Conservation (phyloP, 1,139 yeast genomes). For the Lodderomyces margitis region DNA sequence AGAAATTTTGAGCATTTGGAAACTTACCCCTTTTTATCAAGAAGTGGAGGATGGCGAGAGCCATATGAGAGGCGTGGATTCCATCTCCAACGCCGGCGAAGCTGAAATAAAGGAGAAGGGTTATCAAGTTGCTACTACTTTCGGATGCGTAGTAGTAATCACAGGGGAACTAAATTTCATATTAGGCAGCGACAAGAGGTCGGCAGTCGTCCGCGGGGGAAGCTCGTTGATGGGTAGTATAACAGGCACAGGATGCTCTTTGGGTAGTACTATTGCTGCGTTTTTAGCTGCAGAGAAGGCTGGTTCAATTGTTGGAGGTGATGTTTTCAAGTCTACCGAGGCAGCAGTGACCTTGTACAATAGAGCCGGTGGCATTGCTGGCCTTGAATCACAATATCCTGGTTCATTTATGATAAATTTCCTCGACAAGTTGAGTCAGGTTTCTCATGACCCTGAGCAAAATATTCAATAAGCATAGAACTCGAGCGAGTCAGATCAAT, state of each 20-base stretch:
- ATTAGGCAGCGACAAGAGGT: conserved; percentile 16
- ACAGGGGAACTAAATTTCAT: conserved; percentile 46
- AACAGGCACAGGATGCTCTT: conserved; percentile 89
- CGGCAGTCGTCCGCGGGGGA: conserved; percentile 52
- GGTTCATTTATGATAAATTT: conserved; percentile 51
- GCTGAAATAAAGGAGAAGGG: conserved; percentile 42
- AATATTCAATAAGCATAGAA: too few relatives aligned
- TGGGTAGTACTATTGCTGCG: conserved; percentile 73
- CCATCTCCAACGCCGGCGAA: conserved; percentile 34
- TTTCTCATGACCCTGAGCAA: conserved; percentile 12
- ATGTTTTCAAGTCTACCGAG: conserved; percentile 48
- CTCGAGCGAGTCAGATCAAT: too few relatives aligned
- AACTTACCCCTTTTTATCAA: conserved; percentile 26
- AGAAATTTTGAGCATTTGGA: conserved; percentile 58
- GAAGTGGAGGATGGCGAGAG: conserved; percentile 23
- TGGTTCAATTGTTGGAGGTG: conserved; percentile 15
- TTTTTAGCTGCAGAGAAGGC: conserved; percentile 49
- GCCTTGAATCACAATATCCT: conserved; percentile 34
- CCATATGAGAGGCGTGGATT: conserved; percentile 77
- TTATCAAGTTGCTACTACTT: conserved; percentile 50
- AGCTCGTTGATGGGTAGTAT: conserved; percentile 63
- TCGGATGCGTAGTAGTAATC: conserved; percentile 66
- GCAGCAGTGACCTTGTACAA: conserved; percentile 66
- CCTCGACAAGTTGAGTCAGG: conserved; percentile 40
- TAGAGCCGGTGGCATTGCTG: conserved; percentile 62